Conservation (phyloP, 108 stramenopile genomes). For the Cyclotella cryptica region DNA sequence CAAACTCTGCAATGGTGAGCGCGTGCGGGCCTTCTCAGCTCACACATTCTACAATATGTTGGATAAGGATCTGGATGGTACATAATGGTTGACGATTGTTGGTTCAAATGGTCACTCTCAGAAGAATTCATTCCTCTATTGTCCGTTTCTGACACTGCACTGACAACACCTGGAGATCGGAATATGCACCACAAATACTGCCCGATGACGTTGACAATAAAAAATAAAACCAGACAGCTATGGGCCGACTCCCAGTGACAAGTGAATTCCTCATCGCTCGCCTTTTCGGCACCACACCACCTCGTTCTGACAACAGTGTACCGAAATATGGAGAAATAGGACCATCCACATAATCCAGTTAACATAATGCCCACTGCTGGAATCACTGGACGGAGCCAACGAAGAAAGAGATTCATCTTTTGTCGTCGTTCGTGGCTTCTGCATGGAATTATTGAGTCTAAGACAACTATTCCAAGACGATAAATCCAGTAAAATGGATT, state of each 20-base stretch:
- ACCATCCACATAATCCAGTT: slow-evolving; percentile 29
- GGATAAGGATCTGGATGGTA: slow-evolving; percentile 51
- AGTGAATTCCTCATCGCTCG: background rate
- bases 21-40: slow-evolving; percentile 69
- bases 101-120: background rate
- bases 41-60: slow-evolving; percentile 71
- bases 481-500: slow-evolving; percentile 71
- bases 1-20: slow-evolving; percentile 84
- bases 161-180: slow-evolving; percentile 72
- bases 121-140: background rate
- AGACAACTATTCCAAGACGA: slow-evolving; percentile 36
- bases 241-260: slow-evolving; percentile 49
- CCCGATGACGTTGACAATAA: slow-evolving; percentile 67
- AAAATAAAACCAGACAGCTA: slow-evolving; percentile 56
- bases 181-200: slow-evolving; percentile 60
- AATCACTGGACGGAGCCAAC: slow-evolving; percentile 25
- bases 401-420: slow-evolving; percentile 39
- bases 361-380: slow-evolving; percentile 45
- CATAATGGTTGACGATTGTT: background rate
- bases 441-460: slow-evolving; percentile 26
- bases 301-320: slow-evolving; percentile 18
- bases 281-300: slow-evolving; percentile 24
- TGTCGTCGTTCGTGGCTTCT: slow-evolving; percentile 37
- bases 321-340: slow-evolving; percentile 48
- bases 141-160: background rate